Conservation (phyloP, 257 asterid genomes). For the Eustoma russellianum region DNA sequence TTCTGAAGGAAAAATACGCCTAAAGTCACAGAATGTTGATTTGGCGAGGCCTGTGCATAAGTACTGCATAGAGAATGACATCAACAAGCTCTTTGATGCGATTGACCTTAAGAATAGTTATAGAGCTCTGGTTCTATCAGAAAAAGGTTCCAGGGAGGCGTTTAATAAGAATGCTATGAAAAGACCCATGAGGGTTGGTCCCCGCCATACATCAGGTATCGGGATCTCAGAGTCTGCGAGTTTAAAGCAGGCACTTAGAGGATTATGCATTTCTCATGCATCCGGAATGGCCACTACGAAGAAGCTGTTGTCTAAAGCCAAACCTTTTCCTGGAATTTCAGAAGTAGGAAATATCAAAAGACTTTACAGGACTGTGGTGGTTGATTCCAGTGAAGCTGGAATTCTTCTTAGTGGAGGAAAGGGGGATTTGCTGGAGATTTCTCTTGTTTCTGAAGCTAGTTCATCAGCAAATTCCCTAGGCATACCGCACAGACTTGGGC, state of each 20-base stretch:
- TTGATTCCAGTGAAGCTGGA: conserved; percentile 28
- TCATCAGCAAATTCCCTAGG: conserved; percentile 19
- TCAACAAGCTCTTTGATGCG: conserved; percentile 67
- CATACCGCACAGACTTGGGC: conserved; percentile 18
- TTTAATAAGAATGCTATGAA: conserved; percentile 68
- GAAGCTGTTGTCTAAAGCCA: conserved; percentile 43
- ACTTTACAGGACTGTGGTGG: conserved; percentile 28
- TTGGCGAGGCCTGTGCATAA: conserved; percentile 23
- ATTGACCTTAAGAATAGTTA: conserved; percentile 42
- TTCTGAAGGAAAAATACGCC: conserved; percentile 20
- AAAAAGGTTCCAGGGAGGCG: conserved; percentile 21
- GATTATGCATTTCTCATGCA: conserved; percentile 92
- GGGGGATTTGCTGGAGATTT: conserved; percentile 44
- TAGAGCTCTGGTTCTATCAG: conserved; percentile 26
- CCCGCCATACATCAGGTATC: conserved; percentile 47
- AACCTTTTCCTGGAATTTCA: conserved; percentile 29
- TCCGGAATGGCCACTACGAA: conserved; percentile 89
- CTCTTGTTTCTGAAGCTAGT: conserved; percentile 44
- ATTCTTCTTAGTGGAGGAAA: conserved; percentile 23
- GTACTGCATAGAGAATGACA: conserved; percentile 48
- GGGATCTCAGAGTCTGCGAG: conserved; percentile 62
- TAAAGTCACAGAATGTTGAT: conserved; percentile 15
- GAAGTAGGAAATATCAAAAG: conserved; percentile 41
- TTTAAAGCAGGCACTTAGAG: conserved; percentile 91
- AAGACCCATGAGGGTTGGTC: conserved; percentile 56